phyloP scores from a whole-genome alignment of 1,284 basidiomycete genomes.

The Flammula alnicola region DNA sequence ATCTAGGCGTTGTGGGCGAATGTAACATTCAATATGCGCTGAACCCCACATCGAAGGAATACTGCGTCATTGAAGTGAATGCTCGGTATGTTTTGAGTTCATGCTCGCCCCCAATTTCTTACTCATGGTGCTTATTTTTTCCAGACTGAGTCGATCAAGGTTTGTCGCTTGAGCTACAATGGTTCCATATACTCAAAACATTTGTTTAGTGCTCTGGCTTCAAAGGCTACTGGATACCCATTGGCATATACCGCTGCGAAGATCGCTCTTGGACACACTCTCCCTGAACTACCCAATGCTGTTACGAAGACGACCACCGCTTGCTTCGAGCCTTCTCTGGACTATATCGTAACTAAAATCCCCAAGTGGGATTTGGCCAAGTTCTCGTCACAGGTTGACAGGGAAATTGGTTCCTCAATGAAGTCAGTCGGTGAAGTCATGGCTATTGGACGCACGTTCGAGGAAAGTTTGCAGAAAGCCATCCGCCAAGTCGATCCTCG shows the following conservation, averaged over 20 bases:
- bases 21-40: conserved; percentile 99
- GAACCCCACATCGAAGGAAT: conserved; percentile 91
- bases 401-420: conserved; percentile 97
- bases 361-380: conserved; percentile 99
- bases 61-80: conserved; percentile 98
- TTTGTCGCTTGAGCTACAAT: conserved; percentile 25
- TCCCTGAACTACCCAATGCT: conserved; percentile 97
- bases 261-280: conserved; percentile 97
- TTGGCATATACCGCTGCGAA: conserved; percentile 99
- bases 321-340: conserved; percentile 99
- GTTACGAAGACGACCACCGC: conserved; percentile 99
- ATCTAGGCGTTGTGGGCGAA: conserved; percentile 98
- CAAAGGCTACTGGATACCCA: conserved; percentile 99
- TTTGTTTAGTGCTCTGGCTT: conserved; percentile 81
- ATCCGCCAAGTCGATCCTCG: conserved; percentile 96
- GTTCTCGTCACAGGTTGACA: conserved; percentile 92
- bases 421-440: conserved; percentile 99
- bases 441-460: conserved; percentile 99
- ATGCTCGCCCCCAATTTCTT: neutral
- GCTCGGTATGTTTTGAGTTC: conserved; percentile 64
- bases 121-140: conserved; percentile 14
- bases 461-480: conserved; percentile 98
- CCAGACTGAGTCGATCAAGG: conserved; percentile 64
- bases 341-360: conserved; percentile 99
- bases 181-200: conserved; percentile 1